These are phyloP conservation scores for Hansenula sp. DNA, from an alignment of 1,139 yeast species.

Conservation along the genomic window DNA sequence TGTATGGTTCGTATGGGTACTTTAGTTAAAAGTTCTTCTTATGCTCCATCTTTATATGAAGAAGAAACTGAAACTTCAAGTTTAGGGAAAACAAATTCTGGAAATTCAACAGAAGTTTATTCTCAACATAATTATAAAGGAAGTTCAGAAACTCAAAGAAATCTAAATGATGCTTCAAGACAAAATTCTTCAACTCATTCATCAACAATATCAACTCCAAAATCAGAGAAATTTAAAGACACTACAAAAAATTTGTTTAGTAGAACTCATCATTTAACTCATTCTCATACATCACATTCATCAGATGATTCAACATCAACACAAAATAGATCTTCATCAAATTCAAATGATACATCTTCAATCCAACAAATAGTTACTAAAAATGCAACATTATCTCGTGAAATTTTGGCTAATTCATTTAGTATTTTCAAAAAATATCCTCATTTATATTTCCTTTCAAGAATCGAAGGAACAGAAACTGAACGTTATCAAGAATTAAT, in stretches of 20 bases:
- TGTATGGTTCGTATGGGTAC: constrained; percentile 17
- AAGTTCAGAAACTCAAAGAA: constrained; percentile 4
- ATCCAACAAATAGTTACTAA: constrained; percentile 1
- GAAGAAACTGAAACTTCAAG: constrained; percentile 15
- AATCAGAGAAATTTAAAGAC: constrained; percentile 21
- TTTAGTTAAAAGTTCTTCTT: constrained; percentile 14
- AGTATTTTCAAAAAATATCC: constrained; percentile 23
- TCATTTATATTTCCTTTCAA: constrained; percentile 17
- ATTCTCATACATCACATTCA: not conserved
- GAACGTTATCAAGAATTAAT: constrained; percentile 11
- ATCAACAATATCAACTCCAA: constrained; percentile 8
- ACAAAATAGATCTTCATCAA: constrained; percentile 8
- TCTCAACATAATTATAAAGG: constrained; percentile 8
- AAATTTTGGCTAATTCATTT: constrained; percentile 19
- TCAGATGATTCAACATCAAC: constrained; percentile 3
- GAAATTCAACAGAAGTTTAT: constrained; percentile 12
- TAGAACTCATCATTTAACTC: constrained; percentile 15
- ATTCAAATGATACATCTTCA: too few relatives aligned
- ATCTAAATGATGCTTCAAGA: constrained; percentile 13
- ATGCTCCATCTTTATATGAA: constrained; percentile 12
- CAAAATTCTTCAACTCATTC: constrained; percentile 7
- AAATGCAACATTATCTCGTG: constrained; percentile 19
- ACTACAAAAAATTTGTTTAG: constrained; percentile 18
- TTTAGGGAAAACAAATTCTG: constrained; percentile 14
- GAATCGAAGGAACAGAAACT: constrained; percentile 13